Base-by-base conservation (phyloP, 345 rosid genomes). In the Theobroma cacao region DNA sequence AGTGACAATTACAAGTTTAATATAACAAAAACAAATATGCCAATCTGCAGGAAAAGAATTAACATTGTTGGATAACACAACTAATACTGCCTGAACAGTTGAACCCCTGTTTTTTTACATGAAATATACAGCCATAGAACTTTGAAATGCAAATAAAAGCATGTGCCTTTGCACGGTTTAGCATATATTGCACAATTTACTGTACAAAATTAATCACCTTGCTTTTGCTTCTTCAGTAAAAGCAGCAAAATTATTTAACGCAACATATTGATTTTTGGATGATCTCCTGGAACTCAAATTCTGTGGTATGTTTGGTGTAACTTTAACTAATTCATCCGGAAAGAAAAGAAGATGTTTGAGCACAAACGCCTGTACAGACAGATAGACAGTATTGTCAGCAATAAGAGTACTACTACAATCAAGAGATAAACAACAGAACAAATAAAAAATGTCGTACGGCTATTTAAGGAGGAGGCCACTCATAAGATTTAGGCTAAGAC, bases 261-360 rank as follows among this genome's bases (percentile, higher is more conserved):
- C 92, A 70, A 84, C 88, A 80, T 76, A 78, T 59, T 33, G 90
- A 33, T 65, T 74, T 83, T 38, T 85, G 45, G 85, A 77, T 17
- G 75, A 78, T 82, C 86, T 84, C 80, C 86, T 82, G 72, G 89
- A 59, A 85, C 75, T 80, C 64, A 84, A 80, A 85, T 80, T 82
- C 75, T 85, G 89, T 11, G 79, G 62, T 75, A 72, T 43, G 45
- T 80, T 84, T 15, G 83, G 72, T 36, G 79, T 83, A 83, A 62
- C 80, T 85, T 85, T 85, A 78, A 79, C 87, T 68, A 88, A 48
- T 79, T 90, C 97, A 82, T 87, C 88, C 31, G 90, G 93, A 86
- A 85, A 90, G 92, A 92, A 97, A 85, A 93, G 87, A 80, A 97
- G 92, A 87, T 93, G 79, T 83, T 97, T 97, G 81, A 97, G 95